Evolutionary conservation across 805 yeast species (phyloP), one percentile per base, ranked within the genome.

Genomic region (Zygotorulaspora sp.): DNA sequence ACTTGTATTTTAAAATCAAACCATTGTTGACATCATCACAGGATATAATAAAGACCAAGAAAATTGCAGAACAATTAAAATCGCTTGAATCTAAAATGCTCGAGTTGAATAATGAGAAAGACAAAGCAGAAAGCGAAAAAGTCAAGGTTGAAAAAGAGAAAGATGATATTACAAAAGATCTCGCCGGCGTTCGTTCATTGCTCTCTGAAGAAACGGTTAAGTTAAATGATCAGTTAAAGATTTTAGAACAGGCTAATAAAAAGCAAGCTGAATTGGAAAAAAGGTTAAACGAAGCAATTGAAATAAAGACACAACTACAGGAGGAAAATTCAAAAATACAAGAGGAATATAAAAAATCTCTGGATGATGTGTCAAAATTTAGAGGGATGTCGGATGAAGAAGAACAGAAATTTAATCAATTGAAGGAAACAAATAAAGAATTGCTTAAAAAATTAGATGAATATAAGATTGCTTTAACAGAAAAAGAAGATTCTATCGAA

Each of bases 1-100:
- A 72, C 35, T 66, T 92, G 30, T 78, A 79, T 43, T 67, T 77
- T 14, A 74, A 75, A 37, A 65, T 90, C 49, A 85, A 83, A 49
- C 97, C 97, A 1, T 58, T 88, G 28, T 62, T 88, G 10, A 77
- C 68, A 43, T 84, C 80, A 30, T 73, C 80, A 5, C 72, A 76
- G 15, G 80, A 78, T 40, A 73, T 77, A 4, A 62, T 74, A 27
- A 80, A 77, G 52, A 68, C 77, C 3, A 75, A 75, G 40, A 75
- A 72, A 38, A 65, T 79, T 42, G 72, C 74, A 40, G 77, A 75
- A 16, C 75, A 81, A 40, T 62, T 86, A 16, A 70, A 71, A 30
- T 51, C 62, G 1, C 61, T 82, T 26, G 80, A 77, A 38, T 50
- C 55, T 0, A 71, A 73, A 32, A 55, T 80, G 2, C 57, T 61